phyloP scores from a whole-genome alignment of 1,284 basidiomycete species.

The Moniliophthora roreri region DNA sequence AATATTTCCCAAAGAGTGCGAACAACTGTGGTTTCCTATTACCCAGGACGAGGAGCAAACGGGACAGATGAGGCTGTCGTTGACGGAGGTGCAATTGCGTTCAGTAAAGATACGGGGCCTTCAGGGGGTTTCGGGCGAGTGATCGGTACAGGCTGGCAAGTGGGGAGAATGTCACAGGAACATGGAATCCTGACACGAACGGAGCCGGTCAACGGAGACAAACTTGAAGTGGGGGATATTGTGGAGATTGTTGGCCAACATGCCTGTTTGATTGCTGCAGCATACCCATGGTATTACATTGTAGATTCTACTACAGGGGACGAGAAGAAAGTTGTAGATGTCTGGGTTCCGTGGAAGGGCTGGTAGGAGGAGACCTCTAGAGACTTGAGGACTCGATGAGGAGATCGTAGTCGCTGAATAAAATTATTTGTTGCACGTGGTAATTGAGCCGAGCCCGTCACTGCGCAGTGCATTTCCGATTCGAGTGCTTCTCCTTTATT shows the following conservation, averaged over 20 bases:
- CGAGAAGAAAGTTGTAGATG: conserved; percentile 65
- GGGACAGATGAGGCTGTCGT: conserved; percentile 73
- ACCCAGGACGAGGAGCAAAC: conserved; percentile 62
- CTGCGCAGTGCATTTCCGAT: not conserved
- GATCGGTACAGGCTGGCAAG: conserved; percentile 66
- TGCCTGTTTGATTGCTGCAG: conserved; percentile 77
- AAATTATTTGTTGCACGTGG: not conserved
- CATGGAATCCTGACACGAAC: conserved; percentile 69
- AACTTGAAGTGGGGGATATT: conserved; percentile 57
- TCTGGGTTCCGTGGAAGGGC: conserved; percentile 91
- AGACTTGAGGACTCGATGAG: too few species aligned
- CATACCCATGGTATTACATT: conserved; percentile 81
- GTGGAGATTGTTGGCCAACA: conserved; percentile 75
- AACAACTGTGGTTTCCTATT: conserved; percentile 75
- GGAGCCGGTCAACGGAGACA: conserved; percentile 22
- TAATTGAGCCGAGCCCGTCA: not conserved
- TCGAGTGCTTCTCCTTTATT: not conserved
- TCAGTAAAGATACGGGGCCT: conserved; percentile 83
- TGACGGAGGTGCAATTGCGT: conserved; percentile 81
- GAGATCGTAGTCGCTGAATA: too few species aligned
- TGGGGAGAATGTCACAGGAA: conserved; percentile 78
- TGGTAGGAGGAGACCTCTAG: conserved; percentile 54
- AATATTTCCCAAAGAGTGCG: conserved; percentile 71
- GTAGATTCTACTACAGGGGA: conserved; percentile 58
- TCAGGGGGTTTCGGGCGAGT: conserved; percentile 73